These are phyloP conservation scores for Saturnispora besseyi DNA, from an alignment of 805 yeast genomes.

Conservation along the genomic window DNA sequence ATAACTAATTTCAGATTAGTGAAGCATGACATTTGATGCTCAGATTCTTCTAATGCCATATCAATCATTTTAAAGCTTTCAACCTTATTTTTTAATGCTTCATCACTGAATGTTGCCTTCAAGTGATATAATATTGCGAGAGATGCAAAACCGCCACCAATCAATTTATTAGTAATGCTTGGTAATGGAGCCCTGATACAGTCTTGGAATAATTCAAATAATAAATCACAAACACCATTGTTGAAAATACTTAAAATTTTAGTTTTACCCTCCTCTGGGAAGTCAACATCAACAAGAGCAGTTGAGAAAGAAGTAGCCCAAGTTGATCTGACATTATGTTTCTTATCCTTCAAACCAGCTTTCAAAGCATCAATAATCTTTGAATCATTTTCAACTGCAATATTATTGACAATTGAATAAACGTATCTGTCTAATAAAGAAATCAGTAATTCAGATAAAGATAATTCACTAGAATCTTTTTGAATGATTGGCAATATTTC, in stretches of 20 bases:
- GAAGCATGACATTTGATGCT: slow-evolving; percentile 36
- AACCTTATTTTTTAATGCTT: slow-evolving; percentile 11
- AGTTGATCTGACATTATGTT: slow-evolving; percentile 47
- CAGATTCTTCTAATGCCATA: slow-evolving; percentile 33
- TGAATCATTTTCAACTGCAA: slow-evolving; percentile 17
- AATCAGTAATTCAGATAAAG: slow-evolving; percentile 40
- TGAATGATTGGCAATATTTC: slow-evolving; percentile 43
- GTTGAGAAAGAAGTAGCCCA: slow-evolving; percentile 56
- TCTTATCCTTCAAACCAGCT: slow-evolving; percentile 61
- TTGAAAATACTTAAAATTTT: slow-evolving; percentile 7
- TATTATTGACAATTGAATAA: slow-evolving; percentile 20
- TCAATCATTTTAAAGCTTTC: slow-evolving; percentile 25
- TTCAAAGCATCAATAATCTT: slow-evolving; percentile 27
- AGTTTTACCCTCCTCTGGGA: background rate
- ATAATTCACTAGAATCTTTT: slow-evolving; percentile 70
- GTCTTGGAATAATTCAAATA: slow-evolving; percentile 28
- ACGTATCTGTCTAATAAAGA: slow-evolving; percentile 42
- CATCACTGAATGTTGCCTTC: slow-evolving; percentile 10
- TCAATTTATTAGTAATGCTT: slow-evolving; percentile 41
- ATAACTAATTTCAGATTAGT: slow-evolving; percentile 39
- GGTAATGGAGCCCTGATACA: slow-evolving; percentile 45
- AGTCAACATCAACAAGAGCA: slow-evolving; percentile 15
- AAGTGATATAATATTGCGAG: slow-evolving; percentile 19
- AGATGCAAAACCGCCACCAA: slow-evolving; percentile 47
- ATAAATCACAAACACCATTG: slow-evolving; percentile 10